These are phyloP conservation scores for Hippophae gyantsensis DNA, from an alignment of 306 rosid genomes.

Conservation along the genomic window DNA sequence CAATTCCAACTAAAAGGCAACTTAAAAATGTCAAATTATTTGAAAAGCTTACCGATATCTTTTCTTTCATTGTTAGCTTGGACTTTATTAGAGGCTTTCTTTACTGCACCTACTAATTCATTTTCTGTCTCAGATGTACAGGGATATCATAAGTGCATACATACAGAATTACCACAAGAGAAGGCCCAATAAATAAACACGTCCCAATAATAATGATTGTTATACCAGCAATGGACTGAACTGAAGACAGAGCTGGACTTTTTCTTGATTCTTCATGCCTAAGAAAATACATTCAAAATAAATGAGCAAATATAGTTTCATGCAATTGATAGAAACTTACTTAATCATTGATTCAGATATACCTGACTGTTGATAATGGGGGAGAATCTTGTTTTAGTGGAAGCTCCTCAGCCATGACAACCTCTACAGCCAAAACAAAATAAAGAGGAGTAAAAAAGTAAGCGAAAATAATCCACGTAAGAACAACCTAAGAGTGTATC, in stretches of 20 bases:
- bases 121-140: constrained; percentile 15
- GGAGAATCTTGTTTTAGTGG: constrained; percentile 49
- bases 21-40: constrained; percentile 1
- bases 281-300: constrained; percentile 14
- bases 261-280: constrained; percentile 54
- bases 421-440: constrained; percentile 36
- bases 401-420: constrained; percentile 41
- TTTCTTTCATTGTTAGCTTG: constrained; percentile 41
- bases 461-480: background rate
- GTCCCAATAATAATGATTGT: constrained; percentile 6
- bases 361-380: constrained; percentile 42
- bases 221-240: constrained; percentile 53
- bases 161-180: background rate
- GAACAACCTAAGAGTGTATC: background rate
- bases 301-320: constrained; percentile 20
- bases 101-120: constrained; percentile 35
- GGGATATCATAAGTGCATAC: background rate
- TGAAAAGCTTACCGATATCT: constrained; percentile 52
- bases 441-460: background rate
- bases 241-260: constrained; percentile 27
- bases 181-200: background rate
- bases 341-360: constrained; percentile 8
- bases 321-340: constrained; percentile 15
- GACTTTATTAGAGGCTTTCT: constrained; percentile 38
- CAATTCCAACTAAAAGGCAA: background rate